Percentiles rank a stretch among this genome's conserved stretches.
Conservation (phyloP, 1,139 yeast genomes). For the Trichomonascaceae sp. region DNA sequence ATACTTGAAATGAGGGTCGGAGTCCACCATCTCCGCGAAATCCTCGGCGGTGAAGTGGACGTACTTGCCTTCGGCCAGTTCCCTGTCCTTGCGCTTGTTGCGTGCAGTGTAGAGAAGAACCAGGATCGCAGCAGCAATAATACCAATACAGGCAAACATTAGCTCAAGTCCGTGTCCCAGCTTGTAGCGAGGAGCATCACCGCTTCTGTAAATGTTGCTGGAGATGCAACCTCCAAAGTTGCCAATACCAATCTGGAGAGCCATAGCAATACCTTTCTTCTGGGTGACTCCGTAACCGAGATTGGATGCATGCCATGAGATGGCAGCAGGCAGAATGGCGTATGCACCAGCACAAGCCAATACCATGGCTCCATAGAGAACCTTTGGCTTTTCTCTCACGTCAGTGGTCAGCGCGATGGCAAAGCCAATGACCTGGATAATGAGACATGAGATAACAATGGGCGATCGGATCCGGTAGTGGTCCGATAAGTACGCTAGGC, state of each 20-base stretch:
- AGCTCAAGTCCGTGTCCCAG: constrained; percentile 20
- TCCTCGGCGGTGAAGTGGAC: constrained; percentile 17
- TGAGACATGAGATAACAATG: constrained; percentile 19
- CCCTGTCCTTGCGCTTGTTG: constrained; percentile 16
- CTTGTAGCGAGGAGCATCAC: constrained; percentile 19
- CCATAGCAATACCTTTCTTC: constrained; percentile 30
- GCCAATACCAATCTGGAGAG: constrained; percentile 31
- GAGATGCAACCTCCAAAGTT: constrained; percentile 29
- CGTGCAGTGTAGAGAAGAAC: constrained; percentile 12
- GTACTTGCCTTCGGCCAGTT: constrained; percentile 19
- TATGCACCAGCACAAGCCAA: constrained; percentile 26
- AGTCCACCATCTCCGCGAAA: constrained; percentile 25
- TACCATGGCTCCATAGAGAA: constrained; percentile 27
- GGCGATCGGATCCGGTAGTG: constrained; percentile 25
- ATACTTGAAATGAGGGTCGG: constrained; percentile 19
- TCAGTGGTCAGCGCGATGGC: constrained; percentile 8
- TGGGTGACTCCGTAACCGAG: constrained; percentile 25
- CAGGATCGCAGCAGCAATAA: constrained; percentile 4
- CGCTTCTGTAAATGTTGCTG: constrained; percentile 20
- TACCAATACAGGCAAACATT: constrained; percentile 8
- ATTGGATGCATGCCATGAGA: constrained; percentile 30
- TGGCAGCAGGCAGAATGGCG: constrained; percentile 26
- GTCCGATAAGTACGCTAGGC: constrained; percentile 24
- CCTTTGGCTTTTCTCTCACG: constrained; percentile 5
- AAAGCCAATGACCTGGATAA: constrained; percentile 25